Base-by-base conservation (phyloP, 768 basidiomycete species). In the Calocybe gangraenosa region DNA sequence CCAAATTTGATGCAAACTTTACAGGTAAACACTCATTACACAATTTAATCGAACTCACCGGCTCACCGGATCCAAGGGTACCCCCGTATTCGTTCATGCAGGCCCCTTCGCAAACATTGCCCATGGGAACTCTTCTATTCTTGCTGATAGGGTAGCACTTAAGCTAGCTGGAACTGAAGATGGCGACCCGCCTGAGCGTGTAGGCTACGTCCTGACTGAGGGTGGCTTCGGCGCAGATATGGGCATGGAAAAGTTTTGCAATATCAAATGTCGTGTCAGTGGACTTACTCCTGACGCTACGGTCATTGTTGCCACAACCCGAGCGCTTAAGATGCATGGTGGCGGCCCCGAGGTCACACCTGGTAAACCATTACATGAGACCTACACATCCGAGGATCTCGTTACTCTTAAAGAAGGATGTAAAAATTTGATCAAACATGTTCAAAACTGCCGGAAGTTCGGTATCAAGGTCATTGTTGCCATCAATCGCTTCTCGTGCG, bases 91-190 rank as follows among this genome's bases (percentile, higher is more conserved):
- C 60, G 96, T 99, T 3, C 95, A 98, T 63, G 95, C 95, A 3
- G 95, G 95, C 43, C 96, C 95, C 20, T 99, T 99, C 63, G 95
- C 95, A 53, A 98, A 99, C 74, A 99, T 99, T 51, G 95, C 95
- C 1, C 95, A 98, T 59, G 92, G 93, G 37, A 99, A 98, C 69
- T 97, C 94, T 1, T 98, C 95, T 32, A 95, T 99, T 64, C 79
- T 99, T 48, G 95, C 95, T n/a, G 95, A 99, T 65, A 82, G 85
- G 43, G 84, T 99, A 43, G 95, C 95, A 23, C 78, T 99, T 56
- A 99, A 99, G 69, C 84, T 99, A 19, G 95, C 92, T 14, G 95
- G 95, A 48, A 87, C 87, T 13, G 96, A 98, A 63, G 79, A 88
- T 52, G 95, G 94, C 44, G 94, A 97, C 57, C 69, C 80, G 1